Percentiles rank a stretch among this genome's conserved stretches.
phyloP scores from a whole-genome alignment of 129 eudicot species.

The Flaveria brownii region DNA sequence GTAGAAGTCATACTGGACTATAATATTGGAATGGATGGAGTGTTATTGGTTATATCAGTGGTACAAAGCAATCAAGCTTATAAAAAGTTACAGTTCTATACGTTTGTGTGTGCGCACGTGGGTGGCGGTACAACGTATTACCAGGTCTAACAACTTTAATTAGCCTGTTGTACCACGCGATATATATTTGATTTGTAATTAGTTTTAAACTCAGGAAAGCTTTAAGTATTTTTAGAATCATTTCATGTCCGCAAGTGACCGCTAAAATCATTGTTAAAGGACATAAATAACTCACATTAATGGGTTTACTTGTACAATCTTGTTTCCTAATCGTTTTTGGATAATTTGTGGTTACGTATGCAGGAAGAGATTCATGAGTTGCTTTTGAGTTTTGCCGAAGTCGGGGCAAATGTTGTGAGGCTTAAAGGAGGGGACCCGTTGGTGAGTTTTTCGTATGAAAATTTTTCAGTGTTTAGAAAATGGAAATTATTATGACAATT shows the following conservation, averaged over 20 bases:
- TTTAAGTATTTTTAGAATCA: not conserved
- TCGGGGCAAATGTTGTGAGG: slow-evolving; percentile 91
- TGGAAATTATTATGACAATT: not conserved
- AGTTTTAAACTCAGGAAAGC: too few species aligned
- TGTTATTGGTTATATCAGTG: too few species aligned
- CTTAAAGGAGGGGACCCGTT: slow-evolving; percentile 97
- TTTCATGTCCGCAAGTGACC: not conserved
- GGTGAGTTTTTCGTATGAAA: slow-evolving; percentile 47
- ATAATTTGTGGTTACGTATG: slow-evolving; percentile 20
- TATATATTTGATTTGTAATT: too few species aligned
- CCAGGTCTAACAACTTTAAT: too few species aligned
- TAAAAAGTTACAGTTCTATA: too few species aligned
- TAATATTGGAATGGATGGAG: too few species aligned
- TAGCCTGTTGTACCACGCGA: too few species aligned
- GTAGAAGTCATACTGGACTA: too few species aligned
- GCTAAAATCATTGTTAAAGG: not conserved
- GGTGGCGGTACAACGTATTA: too few species aligned
- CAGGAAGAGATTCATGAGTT: slow-evolving; percentile 96
- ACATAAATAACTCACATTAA: not conserved
- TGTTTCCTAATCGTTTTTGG: not conserved
- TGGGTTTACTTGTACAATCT: not conserved
- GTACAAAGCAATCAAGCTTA: too few species aligned
- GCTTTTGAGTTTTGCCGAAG: slow-evolving; percentile 90
- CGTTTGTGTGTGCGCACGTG: too few species aligned
- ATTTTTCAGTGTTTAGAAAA: not conserved